These are phyloP conservation scores for Alternaria gansuensis DNA, from an alignment of 2,329 filamentous ascomycete genomes.

Conservation along the genomic window DNA sequence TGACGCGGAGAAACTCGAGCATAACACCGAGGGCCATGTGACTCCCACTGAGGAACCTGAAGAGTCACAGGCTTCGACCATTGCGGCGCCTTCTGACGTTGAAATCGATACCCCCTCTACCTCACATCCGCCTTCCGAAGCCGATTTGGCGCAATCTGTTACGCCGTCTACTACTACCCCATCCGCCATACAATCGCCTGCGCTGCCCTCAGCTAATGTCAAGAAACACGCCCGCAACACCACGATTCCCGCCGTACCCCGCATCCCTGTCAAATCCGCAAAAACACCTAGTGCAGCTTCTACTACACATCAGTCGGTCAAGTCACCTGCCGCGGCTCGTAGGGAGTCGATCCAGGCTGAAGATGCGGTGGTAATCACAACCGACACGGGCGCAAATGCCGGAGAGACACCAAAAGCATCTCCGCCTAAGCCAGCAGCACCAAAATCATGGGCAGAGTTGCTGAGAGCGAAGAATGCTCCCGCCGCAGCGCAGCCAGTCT, in stretches of 20 bases:
- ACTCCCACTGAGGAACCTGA: conserved; percentile 54
- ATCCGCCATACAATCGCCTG: conserved; percentile 55
- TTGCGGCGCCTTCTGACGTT: conserved; percentile 57
- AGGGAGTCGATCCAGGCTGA: conserved; percentile 23
- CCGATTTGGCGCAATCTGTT: conserved; percentile 63
- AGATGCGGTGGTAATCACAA: conserved; percentile 14
- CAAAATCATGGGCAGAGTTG: conserved; percentile 74
- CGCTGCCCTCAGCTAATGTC: conserved; percentile 44
- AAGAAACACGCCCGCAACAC: conserved; percentile 54
- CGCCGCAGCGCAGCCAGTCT: conserved; percentile 32
- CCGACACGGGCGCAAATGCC: conserved; percentile 25
- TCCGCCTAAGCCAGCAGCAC: conserved; percentile 59
- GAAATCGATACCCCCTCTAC: conserved; percentile 66
- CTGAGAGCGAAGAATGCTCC: conserved; percentile 63
- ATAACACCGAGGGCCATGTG: conserved; percentile 35
- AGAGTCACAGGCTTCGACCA: conserved; percentile 56
- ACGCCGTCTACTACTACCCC: conserved; percentile 63
- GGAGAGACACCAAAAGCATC: conserved; percentile 54
- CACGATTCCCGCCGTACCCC: conserved; percentile 61
- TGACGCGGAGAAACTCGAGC: conserved; percentile 20
- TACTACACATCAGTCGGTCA: conserved; percentile 49
- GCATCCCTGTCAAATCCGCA: conserved; percentile 61
- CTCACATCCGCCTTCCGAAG: conserved; percentile 66
- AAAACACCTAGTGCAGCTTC: conserved; percentile 47
- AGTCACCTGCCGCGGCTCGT: conserved; percentile 35